phyloP scores from a whole-genome alignment of 805 yeast genomes.

The Henningerozyma blattae region DNA sequence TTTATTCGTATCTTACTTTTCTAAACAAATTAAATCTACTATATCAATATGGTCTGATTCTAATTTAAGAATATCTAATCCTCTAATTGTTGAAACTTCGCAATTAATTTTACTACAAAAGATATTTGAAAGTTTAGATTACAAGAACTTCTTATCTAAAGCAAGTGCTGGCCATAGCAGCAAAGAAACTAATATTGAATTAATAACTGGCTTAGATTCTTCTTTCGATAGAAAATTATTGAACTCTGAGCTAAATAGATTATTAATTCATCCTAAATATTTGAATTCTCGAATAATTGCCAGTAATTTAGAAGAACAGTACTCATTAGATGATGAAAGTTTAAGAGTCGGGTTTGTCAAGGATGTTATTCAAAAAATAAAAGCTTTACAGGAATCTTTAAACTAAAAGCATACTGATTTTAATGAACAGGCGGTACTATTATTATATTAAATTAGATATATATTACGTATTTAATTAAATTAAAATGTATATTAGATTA shows the following conservation, averaged over 20 bases:
- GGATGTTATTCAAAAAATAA: slow-evolving; percentile 37
- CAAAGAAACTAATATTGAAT: slow-evolving; percentile 15
- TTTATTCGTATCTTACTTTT: slow-evolving; percentile 48
- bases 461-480: too few relatives aligned
- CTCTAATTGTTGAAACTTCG: slow-evolving; percentile 50
- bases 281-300: slow-evolving; percentile 57
- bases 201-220: slow-evolving; percentile 51
- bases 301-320: slow-evolving; percentile 53
- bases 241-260: slow-evolving; percentile 49
- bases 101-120: slow-evolving; percentile 58
- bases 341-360: slow-evolving; percentile 32
- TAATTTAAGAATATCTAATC: slow-evolving; percentile 30
- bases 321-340: slow-evolving; percentile 38
- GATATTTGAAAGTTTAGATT: slow-evolving; percentile 41
- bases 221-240: slow-evolving; percentile 48
- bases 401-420: too few relatives aligned
- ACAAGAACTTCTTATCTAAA: slow-evolving; percentile 32
- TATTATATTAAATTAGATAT: too few relatives aligned
- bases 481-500: too few relatives aligned
- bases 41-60: slow-evolving; percentile 54
- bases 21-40: slow-evolving; percentile 52
- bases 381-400: slow-evolving; percentile 37
- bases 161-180: slow-evolving; percentile 7
- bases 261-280: slow-evolving; percentile 79
- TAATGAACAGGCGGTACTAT: too few relatives aligned